A percentile compares a stretch with the other conserved stretches of the same genome.
Conservation (phyloP, 1,284 basidiomycete species). For the Cutaneotrichosporon sp. region DNA sequence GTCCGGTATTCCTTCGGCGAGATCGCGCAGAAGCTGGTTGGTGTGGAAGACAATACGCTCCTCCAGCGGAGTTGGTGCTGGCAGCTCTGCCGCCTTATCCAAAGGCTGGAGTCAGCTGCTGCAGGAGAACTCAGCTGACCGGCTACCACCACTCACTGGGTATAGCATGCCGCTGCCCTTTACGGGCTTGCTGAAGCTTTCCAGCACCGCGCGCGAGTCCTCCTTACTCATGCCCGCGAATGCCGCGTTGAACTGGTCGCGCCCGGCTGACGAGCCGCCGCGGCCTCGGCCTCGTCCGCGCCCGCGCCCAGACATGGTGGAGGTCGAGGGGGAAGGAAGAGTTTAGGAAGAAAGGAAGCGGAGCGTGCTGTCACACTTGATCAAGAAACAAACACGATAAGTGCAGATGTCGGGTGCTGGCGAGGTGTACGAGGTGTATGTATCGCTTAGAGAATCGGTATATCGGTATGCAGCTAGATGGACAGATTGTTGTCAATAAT, state of each 20-base stretch:
- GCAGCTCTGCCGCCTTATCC: constrained; percentile 27
- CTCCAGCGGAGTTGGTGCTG: constrained; percentile 25
- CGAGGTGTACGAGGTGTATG: too few relatives aligned
- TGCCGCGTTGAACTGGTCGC: constrained; percentile 22
- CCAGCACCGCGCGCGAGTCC: constrained; percentile 18
- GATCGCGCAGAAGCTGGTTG: constrained; percentile 20
- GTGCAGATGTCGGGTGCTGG: too few relatives aligned
- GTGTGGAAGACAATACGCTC: constrained; percentile 21
- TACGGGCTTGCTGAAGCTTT: constrained; percentile 21
- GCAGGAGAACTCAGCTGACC: too few relatives aligned
- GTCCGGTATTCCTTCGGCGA: constrained; percentile 18
- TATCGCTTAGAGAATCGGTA: too few relatives aligned
- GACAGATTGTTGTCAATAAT: too few relatives aligned
- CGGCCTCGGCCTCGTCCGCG: constrained; percentile 19
- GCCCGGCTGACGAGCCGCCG: constrained; percentile 13
- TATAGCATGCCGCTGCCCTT: constrained; percentile 39
- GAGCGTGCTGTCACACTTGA: neutral
- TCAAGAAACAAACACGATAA: too few relatives aligned
- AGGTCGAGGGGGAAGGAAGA: neutral
- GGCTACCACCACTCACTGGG: constrained; percentile 44
- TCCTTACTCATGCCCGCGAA: constrained; percentile 24
- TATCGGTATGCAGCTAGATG: too few relatives aligned
- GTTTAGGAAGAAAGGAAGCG: neutral
- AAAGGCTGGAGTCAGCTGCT: constrained; percentile 22
- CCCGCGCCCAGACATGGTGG: constrained; percentile 4